Evolutionary conservation across 345 rosid species (phyloP), one percentile per base, ranked within the genome.

Genomic region (Crucihimalaya himalaica): DNA sequence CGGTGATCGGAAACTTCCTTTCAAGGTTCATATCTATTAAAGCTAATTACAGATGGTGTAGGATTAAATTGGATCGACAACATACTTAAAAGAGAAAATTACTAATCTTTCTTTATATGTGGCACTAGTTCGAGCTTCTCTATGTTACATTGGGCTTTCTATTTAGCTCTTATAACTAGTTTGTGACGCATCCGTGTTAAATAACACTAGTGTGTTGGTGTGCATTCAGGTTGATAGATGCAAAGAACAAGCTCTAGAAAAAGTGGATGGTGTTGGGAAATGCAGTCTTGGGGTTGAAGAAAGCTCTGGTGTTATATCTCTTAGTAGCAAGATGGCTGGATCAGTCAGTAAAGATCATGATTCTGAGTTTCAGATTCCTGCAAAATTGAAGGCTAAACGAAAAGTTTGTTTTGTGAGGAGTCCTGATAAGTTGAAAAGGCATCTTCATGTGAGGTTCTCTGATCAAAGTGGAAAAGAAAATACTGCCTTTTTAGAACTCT

Each of bases 401-500:
- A 82, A 78, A 50, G 31, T 34, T 56, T 18, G 76, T 51, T 75
- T 59, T 40, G n/a, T 43, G 25, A 66, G 34, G 62, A 75, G 28
- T 70, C 62, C 56, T 55, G 74, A 61, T 74, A 61, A 64, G 57
- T 62, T 52, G 15, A 77, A 58, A 59, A 73, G 60, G 68, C 88
- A 76, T 39, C 88, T 74, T 39, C 90, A 76, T 75, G 86, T 83
- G 72, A 82, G 71, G 29, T 86, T 88, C 71, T 77, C 80, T 66
- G 80, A 61, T 71, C 63, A 78, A 62, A 76, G 67, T 83, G 81
- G 59, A 28, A 65, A 35, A 68, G 51, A 25, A 56, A 28, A 11
- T 12, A 20, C 50, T 18, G 32, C 35, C 67, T 58, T 75, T 29
- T 42, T 63, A 5, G 66, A 81, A 19, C 21, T 53, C 57, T 73